Conservation (phyloP, 2,329 filamentous ascomycete genomes). For the Trichoderma sp. region DNA sequence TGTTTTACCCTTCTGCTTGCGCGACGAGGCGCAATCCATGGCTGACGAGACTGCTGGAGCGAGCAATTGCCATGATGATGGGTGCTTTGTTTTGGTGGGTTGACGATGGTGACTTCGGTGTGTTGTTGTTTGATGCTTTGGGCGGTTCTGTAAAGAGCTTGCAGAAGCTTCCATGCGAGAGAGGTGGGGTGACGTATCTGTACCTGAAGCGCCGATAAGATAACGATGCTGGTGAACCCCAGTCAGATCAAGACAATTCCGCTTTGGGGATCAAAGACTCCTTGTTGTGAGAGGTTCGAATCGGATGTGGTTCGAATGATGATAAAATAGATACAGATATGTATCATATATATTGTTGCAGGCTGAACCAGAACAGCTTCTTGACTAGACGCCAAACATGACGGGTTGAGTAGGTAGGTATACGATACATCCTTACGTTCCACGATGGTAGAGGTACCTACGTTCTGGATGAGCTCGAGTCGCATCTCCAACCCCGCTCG, state of each 20-base stretch:
- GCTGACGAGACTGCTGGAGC: slow-evolving; percentile 26
- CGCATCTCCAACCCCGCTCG: too few species aligned
- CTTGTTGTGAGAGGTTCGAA: too few species aligned
- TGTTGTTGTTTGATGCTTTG: background rate
- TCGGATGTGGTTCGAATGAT: too few species aligned
- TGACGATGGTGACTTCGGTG: background rate
- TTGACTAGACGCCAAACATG: too few species aligned
- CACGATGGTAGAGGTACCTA: too few species aligned
- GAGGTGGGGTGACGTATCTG: slow-evolving; percentile 25
- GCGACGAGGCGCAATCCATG: slow-evolving; percentile 34
- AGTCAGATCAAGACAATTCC: background rate
- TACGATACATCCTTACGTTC: too few species aligned
- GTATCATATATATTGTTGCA: too few species aligned
- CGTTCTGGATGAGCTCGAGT: too few species aligned
- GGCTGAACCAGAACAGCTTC: too few species aligned
- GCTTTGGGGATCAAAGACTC: background rate
- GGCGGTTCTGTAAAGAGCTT: slow-evolving; percentile 3
- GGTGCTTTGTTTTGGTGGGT: background rate
- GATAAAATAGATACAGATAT: too few species aligned
- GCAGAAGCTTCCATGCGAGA: slow-evolving; percentile 21
- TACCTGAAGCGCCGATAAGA: slow-evolving; percentile 7
- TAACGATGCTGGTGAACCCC: background rate
- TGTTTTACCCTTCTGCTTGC: slow-evolving; percentile 34
- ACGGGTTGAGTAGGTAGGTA: too few species aligned
- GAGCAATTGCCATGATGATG: slow-evolving; percentile 17